These are phyloP conservation scores for Fusarium tuaranense DNA, from an alignment of 2,329 filamentous ascomycete species.

Conservation along the genomic window DNA sequence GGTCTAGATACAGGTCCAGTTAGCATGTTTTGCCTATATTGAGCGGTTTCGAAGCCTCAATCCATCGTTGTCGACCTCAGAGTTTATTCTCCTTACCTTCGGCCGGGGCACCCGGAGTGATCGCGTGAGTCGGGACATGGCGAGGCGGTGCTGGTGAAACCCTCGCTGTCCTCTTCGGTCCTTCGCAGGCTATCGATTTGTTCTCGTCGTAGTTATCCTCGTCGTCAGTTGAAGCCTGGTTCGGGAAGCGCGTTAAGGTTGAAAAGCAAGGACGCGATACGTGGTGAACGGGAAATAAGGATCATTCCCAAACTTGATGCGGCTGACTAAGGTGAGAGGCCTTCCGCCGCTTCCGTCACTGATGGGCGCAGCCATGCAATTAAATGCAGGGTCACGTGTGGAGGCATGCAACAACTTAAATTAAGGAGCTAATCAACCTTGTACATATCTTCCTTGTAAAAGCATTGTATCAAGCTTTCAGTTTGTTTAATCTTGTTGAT, in stretches of 20 bases:
- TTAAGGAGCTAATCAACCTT: constrained; percentile 25
- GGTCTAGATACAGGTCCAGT: constrained; percentile 63
- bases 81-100: constrained; percentile 49
- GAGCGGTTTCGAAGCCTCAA: constrained; percentile 6
- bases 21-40: constrained; percentile 20
- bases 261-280: constrained; percentile 15
- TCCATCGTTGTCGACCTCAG: not conserved
- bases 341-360: not conserved
- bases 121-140: constrained; percentile 53
- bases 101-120: constrained; percentile 55
- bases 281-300: not conserved
- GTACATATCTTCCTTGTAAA: not conserved
- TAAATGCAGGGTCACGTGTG: not conserved
- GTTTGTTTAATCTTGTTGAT: not conserved
- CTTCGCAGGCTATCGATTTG: constrained; percentile 5
- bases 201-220: constrained; percentile 2
- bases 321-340: not conserved
- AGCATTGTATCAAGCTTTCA: not conserved
- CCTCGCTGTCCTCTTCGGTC: constrained; percentile 4
- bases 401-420: not conserved
- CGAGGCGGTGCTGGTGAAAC: constrained; percentile 15
- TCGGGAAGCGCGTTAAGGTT: constrained; percentile 19
- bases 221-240: constrained; percentile 13
- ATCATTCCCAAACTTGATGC: not conserved
- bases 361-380: not conserved